These are phyloP conservation scores for Fusarium papillatum DNA, from an alignment of 2,329 filamentous ascomycete genomes.

Conservation along the genomic window DNA sequence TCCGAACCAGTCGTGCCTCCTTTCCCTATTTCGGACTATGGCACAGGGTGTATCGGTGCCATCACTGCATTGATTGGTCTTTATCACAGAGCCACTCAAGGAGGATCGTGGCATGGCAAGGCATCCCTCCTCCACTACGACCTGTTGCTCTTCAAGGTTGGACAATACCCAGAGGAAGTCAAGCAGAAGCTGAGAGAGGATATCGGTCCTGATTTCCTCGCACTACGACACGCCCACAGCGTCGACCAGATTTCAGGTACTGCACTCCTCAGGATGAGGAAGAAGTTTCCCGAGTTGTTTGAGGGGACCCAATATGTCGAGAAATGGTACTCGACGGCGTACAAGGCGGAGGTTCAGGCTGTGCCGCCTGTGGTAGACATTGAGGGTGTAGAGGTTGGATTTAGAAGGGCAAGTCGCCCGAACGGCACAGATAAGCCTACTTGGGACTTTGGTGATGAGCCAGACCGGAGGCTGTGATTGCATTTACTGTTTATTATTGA, in stretches of 20 bases:
- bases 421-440: conserved; percentile 70
- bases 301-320: conserved; percentile 25
- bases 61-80: conserved; percentile 76
- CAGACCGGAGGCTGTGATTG: conserved; percentile 15
- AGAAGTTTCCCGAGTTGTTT: conserved; percentile 31
- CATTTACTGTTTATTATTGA: background rate
- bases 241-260: conserved; percentile 75
- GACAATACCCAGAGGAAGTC: conserved; percentile 66
- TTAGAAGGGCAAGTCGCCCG: conserved; percentile 56
- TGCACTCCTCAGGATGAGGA: conserved; percentile 60
- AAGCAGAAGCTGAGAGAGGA: conserved; percentile 64
- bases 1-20: conserved; percentile 76
- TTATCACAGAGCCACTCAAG: conserved; percentile 70
- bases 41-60: conserved; percentile 79
- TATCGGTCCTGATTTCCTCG: conserved; percentile 67
- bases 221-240: conserved; percentile 71
- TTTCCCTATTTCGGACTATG: conserved; percentile 75
- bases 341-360: conserved; percentile 51
- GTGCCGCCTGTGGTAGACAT: conserved; percentile 61
- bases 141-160: conserved; percentile 72
- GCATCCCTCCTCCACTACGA: conserved; percentile 78
- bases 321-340: conserved; percentile 36
- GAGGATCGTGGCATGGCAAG: conserved; percentile 76
- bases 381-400: conserved; percentile 58
- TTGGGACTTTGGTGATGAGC: conserved; percentile 60